Evolutionary conservation across 75 land plant species (phyloP).

Genomic region (Chamaecyparis obtusa): DNA sequence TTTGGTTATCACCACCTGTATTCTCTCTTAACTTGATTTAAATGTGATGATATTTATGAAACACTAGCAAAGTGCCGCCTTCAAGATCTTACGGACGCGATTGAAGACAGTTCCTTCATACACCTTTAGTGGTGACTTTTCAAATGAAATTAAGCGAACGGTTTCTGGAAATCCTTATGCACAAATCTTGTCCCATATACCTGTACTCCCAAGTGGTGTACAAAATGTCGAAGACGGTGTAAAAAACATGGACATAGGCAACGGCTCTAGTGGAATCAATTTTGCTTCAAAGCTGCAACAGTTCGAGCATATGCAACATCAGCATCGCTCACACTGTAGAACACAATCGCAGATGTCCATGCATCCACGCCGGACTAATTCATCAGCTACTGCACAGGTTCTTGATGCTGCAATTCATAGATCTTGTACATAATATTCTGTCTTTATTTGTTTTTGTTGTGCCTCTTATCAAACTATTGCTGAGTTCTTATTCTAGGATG

Average conservation of each 20-base stretch:
- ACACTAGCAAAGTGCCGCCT: slow-evolving; percentile 95
- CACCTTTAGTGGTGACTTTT: slow-evolving; percentile 50
- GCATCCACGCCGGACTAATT: slow-evolving; percentile 31
- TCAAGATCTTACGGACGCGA: slow-evolving; percentile 89
- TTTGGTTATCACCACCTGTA: neutral
- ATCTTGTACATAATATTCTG: neutral
- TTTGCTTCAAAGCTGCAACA: slow-evolving; percentile 71
- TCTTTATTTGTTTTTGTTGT: neutral
- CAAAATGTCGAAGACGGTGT: slow-evolving; percentile 61
- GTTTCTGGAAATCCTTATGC: slow-evolving; percentile 56
- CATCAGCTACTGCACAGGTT: slow-evolving; percentile 44
- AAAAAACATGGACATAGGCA: slow-evolving; percentile 30
- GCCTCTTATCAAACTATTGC: neutral
- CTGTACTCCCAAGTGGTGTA: slow-evolving; percentile 30
- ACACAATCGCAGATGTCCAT: slow-evolving; percentile 26
- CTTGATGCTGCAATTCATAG: neutral
- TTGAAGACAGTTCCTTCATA: slow-evolving; percentile 87
- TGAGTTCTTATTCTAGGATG: slow-evolving; percentile 27
- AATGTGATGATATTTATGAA: neutral
- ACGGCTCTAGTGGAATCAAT: slow-evolving; percentile 54
- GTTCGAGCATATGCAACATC: slow-evolving; percentile 83
- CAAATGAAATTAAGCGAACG: slow-evolving; percentile 26
- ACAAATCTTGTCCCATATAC: slow-evolving; percentile 39
- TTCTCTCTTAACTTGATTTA: slow-evolving; percentile 1
- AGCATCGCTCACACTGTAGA: slow-evolving; percentile 61